Percentiles rank a stretch among this genome's conserved stretches.
These are phyloP conservation scores for Epichloe uncinata DNA, from an alignment of 2,329 filamentous ascomycete genomes.

Conservation along the genomic window DNA sequence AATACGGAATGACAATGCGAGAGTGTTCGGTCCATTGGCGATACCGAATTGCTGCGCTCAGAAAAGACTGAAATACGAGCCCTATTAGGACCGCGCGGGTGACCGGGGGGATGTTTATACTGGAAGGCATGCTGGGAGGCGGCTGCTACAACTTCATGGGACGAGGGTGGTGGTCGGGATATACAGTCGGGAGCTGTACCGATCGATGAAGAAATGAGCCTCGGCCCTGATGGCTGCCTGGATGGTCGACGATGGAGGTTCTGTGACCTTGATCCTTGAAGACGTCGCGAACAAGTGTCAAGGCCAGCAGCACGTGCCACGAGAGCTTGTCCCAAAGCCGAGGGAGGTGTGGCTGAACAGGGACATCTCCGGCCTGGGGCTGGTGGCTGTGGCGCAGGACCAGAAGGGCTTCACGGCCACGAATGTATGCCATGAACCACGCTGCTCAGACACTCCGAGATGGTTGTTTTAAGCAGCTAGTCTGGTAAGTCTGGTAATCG, in stretches of 20 bases:
- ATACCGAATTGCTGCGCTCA: conserved; percentile 69
- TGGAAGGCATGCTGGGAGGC: conserved; percentile 48
- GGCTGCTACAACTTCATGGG: conserved; percentile 2
- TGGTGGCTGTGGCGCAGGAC: background rate
- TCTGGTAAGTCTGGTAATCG: no score
- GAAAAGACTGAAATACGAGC: conserved; percentile 62
- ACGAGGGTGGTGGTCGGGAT: background rate
- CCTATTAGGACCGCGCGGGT: conserved; percentile 69
- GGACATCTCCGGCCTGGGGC: conserved; percentile 4
- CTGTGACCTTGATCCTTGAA: background rate
- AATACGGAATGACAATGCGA: conserved; percentile 66
- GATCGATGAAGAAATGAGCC: background rate
- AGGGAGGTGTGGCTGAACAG: background rate
- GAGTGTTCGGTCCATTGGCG: conserved; percentile 51
- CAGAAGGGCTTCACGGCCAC: no score
- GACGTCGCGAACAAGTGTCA: background rate
- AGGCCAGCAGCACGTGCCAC: background rate
- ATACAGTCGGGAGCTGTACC: background rate
- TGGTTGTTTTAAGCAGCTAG: no score
- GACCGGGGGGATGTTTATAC: conserved; percentile 85
- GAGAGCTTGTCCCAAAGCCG: background rate
- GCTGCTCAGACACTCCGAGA: no score
- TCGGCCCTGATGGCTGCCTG: background rate
- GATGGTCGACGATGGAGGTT: background rate
- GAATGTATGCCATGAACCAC: no score